Evolutionary conservation across 2,329 filamentous ascomycete genomes (phyloP).

Genomic region (Fusarium sp.): DNA sequence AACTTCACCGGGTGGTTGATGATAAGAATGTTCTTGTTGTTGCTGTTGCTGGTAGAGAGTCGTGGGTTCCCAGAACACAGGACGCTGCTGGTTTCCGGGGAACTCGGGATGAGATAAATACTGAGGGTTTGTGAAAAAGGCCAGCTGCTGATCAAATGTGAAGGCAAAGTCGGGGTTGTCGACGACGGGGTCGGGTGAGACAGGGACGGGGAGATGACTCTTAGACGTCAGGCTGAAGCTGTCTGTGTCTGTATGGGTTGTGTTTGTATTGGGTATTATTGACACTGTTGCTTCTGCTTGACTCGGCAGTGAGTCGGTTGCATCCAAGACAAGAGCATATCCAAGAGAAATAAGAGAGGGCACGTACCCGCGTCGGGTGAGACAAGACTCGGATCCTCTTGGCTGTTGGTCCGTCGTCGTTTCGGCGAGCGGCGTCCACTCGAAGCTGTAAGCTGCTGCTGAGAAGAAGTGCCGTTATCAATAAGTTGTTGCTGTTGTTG

Average conservation of each 20-base stretch:
- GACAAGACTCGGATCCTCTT: constrained; percentile 46
- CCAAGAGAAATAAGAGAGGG: constrained; percentile 6
- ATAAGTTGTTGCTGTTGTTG: constrained; percentile 19
- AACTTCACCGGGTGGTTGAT: constrained; percentile 18
- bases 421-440: constrained; percentile 51
- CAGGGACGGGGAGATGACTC: constrained; percentile 39
- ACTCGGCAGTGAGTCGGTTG: constrained; percentile 41
- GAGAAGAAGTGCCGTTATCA: constrained; percentile 1
- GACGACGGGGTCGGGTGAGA: constrained; percentile 46
- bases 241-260: neutral
- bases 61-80: constrained; percentile 41
- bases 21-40: constrained; percentile 4
- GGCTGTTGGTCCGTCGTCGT: constrained; percentile 50
- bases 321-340: constrained; percentile 10
- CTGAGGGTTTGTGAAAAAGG: constrained; percentile 42
- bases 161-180: constrained; percentile 51
- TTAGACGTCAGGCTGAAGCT: constrained; percentile 35
- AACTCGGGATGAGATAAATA: constrained; percentile 47
- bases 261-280: constrained; percentile 42
- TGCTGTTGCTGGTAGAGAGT: constrained; percentile 10
- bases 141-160: constrained; percentile 48
- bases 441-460: constrained; percentile 16
- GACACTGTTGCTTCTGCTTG: constrained; percentile 42
- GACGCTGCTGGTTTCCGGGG: constrained; percentile 16
- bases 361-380: constrained; percentile 52